A percentile compares a stretch with the other conserved stretches of the same genome.
Evolutionary conservation across 768 basidiomycete genomes (phyloP).

Genomic region (Mycena galopus): DNA sequence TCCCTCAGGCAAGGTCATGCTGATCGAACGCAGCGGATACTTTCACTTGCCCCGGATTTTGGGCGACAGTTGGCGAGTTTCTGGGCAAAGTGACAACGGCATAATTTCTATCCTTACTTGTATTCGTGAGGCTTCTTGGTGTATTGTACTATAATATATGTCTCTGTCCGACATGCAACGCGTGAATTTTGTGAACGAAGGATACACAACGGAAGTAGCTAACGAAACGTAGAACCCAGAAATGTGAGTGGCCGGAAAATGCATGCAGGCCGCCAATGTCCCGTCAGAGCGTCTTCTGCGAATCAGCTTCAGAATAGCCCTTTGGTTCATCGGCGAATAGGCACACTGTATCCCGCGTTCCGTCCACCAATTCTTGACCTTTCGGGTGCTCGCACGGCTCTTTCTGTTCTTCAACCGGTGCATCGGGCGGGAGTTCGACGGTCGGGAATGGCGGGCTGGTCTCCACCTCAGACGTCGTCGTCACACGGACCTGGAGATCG

Average conservation of each 20-base stretch:
- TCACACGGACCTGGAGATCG: constrained; percentile 18
- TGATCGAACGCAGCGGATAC: constrained; percentile 9
- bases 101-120: background rate
- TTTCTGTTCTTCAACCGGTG: background rate
- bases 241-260: too few relatives aligned
- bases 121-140: background rate
- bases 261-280: too few relatives aligned
- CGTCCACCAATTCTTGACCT: background rate
- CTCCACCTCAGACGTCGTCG: background rate
- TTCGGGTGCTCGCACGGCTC: background rate
- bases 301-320: background rate
- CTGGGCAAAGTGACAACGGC: constrained; percentile 31
- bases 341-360: background rate
- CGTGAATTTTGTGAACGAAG: background rate
- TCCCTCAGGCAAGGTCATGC: background rate
- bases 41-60: constrained; percentile 44
- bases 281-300: background rate
- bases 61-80: constrained; percentile 49
- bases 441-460: background rate
- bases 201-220: background rate
- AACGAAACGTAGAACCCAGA: too few relatives aligned
- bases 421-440: background rate
- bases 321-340: background rate
- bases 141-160: too few relatives aligned
- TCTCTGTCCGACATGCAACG: too few relatives aligned